Evolutionary conservation across 768 basidiomycete species (phyloP).

Genomic region (Auriscalpium microsporum): DNA sequence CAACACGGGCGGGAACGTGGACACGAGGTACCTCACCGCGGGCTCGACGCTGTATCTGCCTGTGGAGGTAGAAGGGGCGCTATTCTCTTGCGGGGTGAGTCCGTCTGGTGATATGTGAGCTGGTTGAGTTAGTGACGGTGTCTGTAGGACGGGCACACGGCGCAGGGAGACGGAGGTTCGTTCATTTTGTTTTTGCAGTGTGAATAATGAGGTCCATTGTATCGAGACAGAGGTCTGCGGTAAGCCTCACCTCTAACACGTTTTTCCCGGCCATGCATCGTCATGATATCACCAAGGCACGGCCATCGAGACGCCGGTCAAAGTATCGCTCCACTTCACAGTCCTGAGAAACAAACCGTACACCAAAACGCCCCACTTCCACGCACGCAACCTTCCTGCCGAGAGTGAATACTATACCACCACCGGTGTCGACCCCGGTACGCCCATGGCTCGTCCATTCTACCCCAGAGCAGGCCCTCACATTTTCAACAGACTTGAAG

Average conservation of each 20-base stretch:
- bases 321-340: conserved; percentile 43
- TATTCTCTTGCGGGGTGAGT: conserved; percentile 54
- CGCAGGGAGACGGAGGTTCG: conserved; percentile 59
- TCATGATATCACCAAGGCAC: conserved; percentile 33
- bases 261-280: background rate
- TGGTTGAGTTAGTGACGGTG: background rate
- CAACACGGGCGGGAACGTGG: conserved; percentile 52
- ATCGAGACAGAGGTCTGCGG: conserved; percentile 45
- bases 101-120: background rate
- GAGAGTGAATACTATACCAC: conserved; percentile 43
- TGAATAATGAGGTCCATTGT: background rate
- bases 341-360: conserved; percentile 49
- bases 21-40: conserved; percentile 46
- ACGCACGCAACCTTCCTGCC: conserved; percentile 21
- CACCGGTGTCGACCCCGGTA: conserved; percentile 44
- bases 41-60: conserved; percentile 53
- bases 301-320: conserved; percentile 58
- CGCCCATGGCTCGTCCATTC: background rate
- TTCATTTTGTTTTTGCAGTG: background rate
- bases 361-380: conserved; percentile 51
- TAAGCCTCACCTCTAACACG: conserved; percentile 21
- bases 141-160: conserved; percentile 53
- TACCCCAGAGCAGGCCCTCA: background rate
- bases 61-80: conserved; percentile 48
- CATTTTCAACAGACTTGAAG: conserved; percentile 31